Conservation (phyloP, 495 filamentous ascomycete genomes). For the Aspergillus conjunctus region DNA sequence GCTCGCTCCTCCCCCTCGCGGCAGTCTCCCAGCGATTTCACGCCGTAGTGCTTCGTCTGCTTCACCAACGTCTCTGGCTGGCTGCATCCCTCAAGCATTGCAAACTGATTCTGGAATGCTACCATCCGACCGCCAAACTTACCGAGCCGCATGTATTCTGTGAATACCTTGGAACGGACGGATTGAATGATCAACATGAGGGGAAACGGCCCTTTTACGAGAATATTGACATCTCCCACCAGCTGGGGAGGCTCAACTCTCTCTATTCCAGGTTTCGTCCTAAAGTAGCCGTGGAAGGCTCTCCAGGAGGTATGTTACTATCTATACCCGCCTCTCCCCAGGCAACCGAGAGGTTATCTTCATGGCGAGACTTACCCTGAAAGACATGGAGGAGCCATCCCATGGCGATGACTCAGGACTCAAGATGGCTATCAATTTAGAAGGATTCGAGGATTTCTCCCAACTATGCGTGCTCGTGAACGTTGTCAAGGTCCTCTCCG, state of each 20-base stretch:
- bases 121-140: constrained; percentile 69
- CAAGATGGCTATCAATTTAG: constrained; percentile 63
- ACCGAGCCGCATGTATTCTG: constrained; percentile 70
- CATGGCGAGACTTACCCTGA: constrained; percentile 34
- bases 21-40: constrained; percentile 67
- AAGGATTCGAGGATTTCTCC: constrained; percentile 67
- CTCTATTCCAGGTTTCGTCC: constrained; percentile 66
- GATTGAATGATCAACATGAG: constrained; percentile 43
- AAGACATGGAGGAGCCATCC: constrained; percentile 29
- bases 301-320: constrained; percentile 23
- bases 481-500: constrained; percentile 66
- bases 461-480: constrained; percentile 70
- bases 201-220: constrained; percentile 46
- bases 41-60: constrained; percentile 64
- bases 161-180: constrained; percentile 63
- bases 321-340: neutral
- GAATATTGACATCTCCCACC: constrained; percentile 29
- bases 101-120: constrained; percentile 74
- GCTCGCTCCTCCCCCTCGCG: constrained; percentile 60
- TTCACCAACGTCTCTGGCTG: constrained; percentile 63
- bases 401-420: constrained; percentile 11
- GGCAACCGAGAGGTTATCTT: constrained; percentile 32
- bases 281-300: constrained; percentile 48
- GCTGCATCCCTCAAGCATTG: constrained; percentile 60
- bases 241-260: constrained; percentile 40